A percentile compares a stretch with the other conserved stretches of the same genome.
Evolutionary conservation across 495 filamentous ascomycete genomes (phyloP).

Genomic region (Geopyxis carbonaria): DNA sequence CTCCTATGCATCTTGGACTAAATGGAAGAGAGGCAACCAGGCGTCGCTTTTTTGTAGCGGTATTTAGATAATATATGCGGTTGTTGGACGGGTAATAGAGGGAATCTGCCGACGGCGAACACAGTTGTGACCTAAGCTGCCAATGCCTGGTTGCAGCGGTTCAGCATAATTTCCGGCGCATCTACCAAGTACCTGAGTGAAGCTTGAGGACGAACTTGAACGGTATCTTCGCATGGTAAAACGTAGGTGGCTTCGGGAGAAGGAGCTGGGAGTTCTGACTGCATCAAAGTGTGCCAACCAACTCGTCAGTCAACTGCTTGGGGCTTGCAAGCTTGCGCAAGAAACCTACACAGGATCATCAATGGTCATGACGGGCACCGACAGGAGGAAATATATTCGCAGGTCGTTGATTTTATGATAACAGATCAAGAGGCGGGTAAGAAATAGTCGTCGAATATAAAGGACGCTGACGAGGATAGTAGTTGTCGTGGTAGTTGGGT

Average conservation of each 20-base stretch:
- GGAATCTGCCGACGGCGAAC: conserved; percentile 52
- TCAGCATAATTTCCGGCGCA: conserved; percentile 4
- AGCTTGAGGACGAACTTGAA: conserved; percentile 23
- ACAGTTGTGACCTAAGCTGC: conserved; percentile 83
- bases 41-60: conserved; percentile 52
- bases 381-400: too few relatives aligned
- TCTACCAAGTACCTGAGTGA: too few relatives aligned
- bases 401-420: too few relatives aligned
- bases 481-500: too few relatives aligned
- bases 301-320: background rate
- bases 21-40: conserved; percentile 66
- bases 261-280: conserved; percentile 21
- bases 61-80: conserved; percentile 57
- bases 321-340: background rate
- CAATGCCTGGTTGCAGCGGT: conserved; percentile 45
- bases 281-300: background rate
- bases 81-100: conserved; percentile 68
- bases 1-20: conserved; percentile 64
- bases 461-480: too few relatives aligned
- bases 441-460: too few relatives aligned
- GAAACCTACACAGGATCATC: conserved; percentile 20
- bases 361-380: conserved; percentile 21
- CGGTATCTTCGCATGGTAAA: conserved; percentile 25
- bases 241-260: conserved; percentile 20
- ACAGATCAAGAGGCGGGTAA: too few relatives aligned